These are phyloP conservation scores for Diaporthe citri DNA, from an alignment of 2,329 filamentous ascomycete genomes.

Conservation along the genomic window DNA sequence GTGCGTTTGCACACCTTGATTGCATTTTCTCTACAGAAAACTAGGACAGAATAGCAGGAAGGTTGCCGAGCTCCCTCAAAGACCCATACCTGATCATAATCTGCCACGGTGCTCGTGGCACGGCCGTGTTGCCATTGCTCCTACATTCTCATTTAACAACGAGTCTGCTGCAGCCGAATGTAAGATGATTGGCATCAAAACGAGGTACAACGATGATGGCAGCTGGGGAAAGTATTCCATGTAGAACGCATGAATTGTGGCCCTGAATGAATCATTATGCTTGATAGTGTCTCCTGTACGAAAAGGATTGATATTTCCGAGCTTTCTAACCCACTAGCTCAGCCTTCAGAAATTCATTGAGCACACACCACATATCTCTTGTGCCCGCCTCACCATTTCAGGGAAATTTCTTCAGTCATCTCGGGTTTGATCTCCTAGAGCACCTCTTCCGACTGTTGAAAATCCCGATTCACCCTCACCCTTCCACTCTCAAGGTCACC, in stretches of 20 bases:
- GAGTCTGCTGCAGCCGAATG: neutral
- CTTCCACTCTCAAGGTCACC: conserved; percentile 42
- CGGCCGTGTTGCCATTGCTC: no score
- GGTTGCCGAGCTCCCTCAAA: neutral
- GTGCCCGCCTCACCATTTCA: neutral
- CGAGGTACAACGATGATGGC: neutral
- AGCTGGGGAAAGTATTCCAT: no score
- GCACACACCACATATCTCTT: no score
- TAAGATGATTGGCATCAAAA: neutral
- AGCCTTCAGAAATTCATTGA: no score
- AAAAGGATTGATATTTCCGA: neutral
- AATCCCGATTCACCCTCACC: conserved; percentile 48
- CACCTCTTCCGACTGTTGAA: conserved; percentile 50
- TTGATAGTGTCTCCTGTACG: neutral
- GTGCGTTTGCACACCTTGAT: no score
- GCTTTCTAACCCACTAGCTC: neutral
- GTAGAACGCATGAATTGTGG: neutral
- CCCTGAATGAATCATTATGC: neutral
- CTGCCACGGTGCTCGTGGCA: no score
- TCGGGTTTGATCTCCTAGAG: conserved; percentile 41
- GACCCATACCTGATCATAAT: neutral
- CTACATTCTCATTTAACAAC: neutral
- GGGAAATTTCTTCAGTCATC: neutral
- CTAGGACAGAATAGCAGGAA: no score
- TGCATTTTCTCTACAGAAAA: no score